These are phyloP conservation scores for Alloascoidea hylecoeti DNA, from an alignment of 805 yeast species.

Conservation along the genomic window DNA sequence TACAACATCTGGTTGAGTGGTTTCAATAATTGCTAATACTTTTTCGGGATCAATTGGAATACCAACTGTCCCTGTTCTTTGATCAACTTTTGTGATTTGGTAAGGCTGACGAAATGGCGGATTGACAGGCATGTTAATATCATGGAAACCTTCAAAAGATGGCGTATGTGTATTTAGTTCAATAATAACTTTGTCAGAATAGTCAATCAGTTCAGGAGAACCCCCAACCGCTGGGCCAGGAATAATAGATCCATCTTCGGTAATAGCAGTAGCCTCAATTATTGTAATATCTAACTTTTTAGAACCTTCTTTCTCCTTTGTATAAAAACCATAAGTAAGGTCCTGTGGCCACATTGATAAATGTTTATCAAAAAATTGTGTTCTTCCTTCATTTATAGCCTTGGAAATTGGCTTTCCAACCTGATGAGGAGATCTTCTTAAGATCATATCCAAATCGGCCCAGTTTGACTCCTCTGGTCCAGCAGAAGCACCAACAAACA, in stretches of 20 bases:
- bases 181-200: constrained; percentile 79
- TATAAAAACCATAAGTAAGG: constrained; percentile 84
- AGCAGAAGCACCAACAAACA: constrained; percentile 96
- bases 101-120: constrained; percentile 90
- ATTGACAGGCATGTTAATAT: constrained; percentile 79
- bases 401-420: constrained; percentile 92
- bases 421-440: constrained; percentile 92
- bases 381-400: constrained; percentile 81
- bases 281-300: constrained; percentile 65
- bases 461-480: constrained; percentile 89
- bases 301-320: constrained; percentile 13
- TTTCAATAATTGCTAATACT: constrained; percentile 88
- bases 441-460: constrained; percentile 83
- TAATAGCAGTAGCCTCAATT: constrained; percentile 93
- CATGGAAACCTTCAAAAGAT: constrained; percentile 92
- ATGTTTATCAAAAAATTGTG: constrained; percentile 89
- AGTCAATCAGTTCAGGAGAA: constrained; percentile 81
- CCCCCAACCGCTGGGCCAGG: constrained; percentile 99
- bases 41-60: constrained; percentile 82
- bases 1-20: constrained; percentile 60
- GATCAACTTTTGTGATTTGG: constrained; percentile 67
- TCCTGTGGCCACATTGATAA: constrained; percentile 99
- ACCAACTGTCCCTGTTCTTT: constrained; percentile 56
- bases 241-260: constrained; percentile 85
- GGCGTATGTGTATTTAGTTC: constrained; percentile 93